Percentiles rank a stretch among this genome's conserved stretches.
phyloP scores from a whole-genome alignment of 306 rosid genomes.

The Vigna trinervia region DNA sequence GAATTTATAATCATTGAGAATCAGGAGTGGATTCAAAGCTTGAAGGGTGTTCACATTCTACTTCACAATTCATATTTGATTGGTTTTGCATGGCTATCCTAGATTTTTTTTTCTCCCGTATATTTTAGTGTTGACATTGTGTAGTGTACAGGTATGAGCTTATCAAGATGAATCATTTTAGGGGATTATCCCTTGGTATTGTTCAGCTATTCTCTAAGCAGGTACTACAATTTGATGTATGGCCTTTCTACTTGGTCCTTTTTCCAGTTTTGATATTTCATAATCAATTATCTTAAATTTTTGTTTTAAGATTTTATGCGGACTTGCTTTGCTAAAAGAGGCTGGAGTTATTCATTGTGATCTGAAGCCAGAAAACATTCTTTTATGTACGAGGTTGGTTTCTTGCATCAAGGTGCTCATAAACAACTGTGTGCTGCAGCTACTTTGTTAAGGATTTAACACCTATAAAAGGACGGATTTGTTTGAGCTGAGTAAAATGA shows the following conservation, averaged over 20 bases:
- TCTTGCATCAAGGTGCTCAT: conserved; percentile 40
- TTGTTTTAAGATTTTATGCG: conserved; percentile 73
- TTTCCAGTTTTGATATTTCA: conserved; percentile 25
- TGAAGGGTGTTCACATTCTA: conserved; percentile 36
- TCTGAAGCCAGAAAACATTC: conserved; percentile 99
- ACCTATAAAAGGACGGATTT: neutral
- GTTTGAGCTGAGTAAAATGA: neutral
- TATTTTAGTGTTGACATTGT: conserved; percentile 48
- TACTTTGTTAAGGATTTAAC: conserved; percentile 35
- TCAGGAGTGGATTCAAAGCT: conserved; percentile 35
- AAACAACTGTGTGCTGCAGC: conserved; percentile 40
- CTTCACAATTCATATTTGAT: conserved; percentile 8
- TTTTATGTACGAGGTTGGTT: conserved; percentile 84
- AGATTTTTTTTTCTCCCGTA: conserved; percentile 40
- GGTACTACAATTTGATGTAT: conserved; percentile 55
- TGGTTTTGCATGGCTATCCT: conserved; percentile 9
- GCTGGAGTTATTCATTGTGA: conserved; percentile 99
- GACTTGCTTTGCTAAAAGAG: conserved; percentile 87
- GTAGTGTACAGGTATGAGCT: conserved; percentile 84
- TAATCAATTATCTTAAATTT: conserved; percentile 47
- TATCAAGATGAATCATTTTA: conserved; percentile 93
- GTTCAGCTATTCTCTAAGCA: conserved; percentile 97
- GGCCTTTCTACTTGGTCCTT: conserved; percentile 38
- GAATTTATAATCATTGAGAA: conserved; percentile 32
- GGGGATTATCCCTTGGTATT: conserved; percentile 93